Evolutionary conservation across 2,329 filamentous ascomycete species (phyloP).

Genomic region (Chaetomium sp.): DNA sequence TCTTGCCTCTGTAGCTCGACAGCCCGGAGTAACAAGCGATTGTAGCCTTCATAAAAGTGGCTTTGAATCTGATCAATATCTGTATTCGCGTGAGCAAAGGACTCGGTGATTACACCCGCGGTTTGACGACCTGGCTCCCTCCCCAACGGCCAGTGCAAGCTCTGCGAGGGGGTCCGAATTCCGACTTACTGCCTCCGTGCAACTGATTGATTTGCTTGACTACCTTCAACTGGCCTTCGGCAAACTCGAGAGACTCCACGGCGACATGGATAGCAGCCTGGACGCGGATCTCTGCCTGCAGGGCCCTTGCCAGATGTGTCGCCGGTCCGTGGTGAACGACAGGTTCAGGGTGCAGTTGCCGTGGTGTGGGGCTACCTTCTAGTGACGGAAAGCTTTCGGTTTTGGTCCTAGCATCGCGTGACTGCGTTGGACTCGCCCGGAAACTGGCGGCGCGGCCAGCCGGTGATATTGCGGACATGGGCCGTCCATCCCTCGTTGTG

Average conservation of each 20-base stretch:
- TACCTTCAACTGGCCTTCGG: conserved; percentile 34
- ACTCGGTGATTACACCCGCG: background rate
- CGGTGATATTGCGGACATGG: background rate
- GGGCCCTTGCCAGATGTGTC: conserved; percentile 25
- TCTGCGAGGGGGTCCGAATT: background rate
- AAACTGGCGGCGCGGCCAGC: background rate
- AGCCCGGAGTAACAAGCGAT: conserved; percentile 31
- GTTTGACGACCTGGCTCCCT: background rate
- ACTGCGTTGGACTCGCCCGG: background rate
- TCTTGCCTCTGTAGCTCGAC: conserved; percentile 32
- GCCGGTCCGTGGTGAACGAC: background rate
- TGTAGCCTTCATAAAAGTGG: conserved; percentile 35
- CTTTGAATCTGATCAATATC: conserved; percentile 30
- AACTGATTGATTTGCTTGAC: conserved; percentile 32
- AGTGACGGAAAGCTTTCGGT: conserved; percentile 9
- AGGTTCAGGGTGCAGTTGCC: background rate
- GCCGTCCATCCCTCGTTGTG: background rate
- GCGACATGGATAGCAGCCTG: conserved; percentile 36
- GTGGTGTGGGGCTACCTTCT: background rate
- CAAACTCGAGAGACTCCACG: conserved; percentile 35
- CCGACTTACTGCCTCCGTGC: conserved; percentile 30
- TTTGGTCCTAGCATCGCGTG: background rate
- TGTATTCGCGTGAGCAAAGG: background rate
- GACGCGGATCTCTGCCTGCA: conserved; percentile 35
- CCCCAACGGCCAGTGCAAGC: too few species aligned